Percentiles rank a stretch among this genome's conserved stretches.
These are phyloP conservation scores for Phanerochaete carnosa DNA, from an alignment of 768 basidiomycete species.

Conservation along the genomic window DNA sequence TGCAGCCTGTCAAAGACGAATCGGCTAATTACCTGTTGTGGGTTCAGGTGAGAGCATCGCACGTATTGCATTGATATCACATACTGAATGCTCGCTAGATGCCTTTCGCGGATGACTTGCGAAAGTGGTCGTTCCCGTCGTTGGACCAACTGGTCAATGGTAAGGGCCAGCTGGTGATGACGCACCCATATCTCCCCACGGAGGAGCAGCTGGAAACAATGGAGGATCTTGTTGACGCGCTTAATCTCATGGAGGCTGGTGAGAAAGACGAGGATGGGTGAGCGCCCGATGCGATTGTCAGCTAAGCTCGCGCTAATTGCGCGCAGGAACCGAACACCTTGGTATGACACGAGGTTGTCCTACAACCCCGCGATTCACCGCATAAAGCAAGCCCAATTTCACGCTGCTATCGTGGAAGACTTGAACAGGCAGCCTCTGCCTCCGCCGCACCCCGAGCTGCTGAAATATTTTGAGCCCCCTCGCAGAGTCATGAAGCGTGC, in stretches of 20 bases:
- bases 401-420: conserved; percentile 76
- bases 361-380: conserved; percentile 92
- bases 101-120: conserved; percentile 94
- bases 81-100: conserved; percentile 44
- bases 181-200: conserved; percentile 84
- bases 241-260: conserved; percentile 81
- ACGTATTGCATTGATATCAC: not conserved
- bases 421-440: conserved; percentile 72
- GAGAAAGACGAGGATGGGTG: conserved; percentile 78
- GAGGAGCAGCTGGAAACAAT: conserved; percentile 75
- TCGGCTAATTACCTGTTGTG: conserved; percentile 70
- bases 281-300: conserved; percentile 12
- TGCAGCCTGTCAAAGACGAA: conserved; percentile 53
- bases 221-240: conserved; percentile 82
- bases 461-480: conserved; percentile 83
- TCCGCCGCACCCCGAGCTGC: conserved; percentile 81
- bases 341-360: conserved; percentile 76
- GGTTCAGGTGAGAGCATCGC: conserved; percentile 56
- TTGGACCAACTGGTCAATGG: conserved; percentile 70
- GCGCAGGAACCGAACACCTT: conserved; percentile 55
- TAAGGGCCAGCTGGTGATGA: conserved; percentile 66
- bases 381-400: conserved; percentile 90
- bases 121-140: conserved; percentile 83
- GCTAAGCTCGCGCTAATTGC: not conserved
- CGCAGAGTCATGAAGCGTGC: conserved; percentile 61